A percentile compares a stretch with the other conserved stretches of the same genome.
Evolutionary conservation across 345 rosid species (phyloP).

Genomic region (Ricinus communis): DNA sequence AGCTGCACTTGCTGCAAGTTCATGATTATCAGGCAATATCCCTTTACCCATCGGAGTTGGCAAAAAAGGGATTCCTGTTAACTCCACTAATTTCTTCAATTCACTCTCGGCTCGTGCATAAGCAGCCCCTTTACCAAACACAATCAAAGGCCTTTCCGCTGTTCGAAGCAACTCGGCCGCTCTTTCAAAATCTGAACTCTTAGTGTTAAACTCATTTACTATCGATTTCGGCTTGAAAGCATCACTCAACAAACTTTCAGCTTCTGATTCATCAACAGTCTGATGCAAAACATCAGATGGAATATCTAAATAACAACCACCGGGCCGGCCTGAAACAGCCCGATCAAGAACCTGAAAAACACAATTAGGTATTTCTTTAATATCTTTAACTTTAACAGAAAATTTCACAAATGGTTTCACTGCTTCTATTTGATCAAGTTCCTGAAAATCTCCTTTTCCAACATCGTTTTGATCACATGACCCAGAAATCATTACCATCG

Average conservation of each 20-base stretch:
- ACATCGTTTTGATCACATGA: constrained; percentile 78
- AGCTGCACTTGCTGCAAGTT: constrained; percentile 83
- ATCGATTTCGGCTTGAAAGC: constrained; percentile 25
- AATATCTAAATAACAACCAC: constrained; percentile 88
- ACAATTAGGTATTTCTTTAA: constrained; percentile 68
- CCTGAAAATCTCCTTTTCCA: constrained; percentile 92
- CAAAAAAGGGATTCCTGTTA: constrained; percentile 80
- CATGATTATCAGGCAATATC: constrained; percentile 83
- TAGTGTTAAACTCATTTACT: constrained; percentile 6
- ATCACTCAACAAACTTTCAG: constrained; percentile 46
- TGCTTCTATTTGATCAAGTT: constrained; percentile 89
- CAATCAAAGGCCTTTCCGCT: constrained; percentile 88
- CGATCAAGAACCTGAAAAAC: constrained; percentile 69
- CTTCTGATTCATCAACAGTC: constrained; percentile 63
- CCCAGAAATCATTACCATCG: constrained; percentile 92
- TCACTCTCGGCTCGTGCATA: constrained; percentile 75
- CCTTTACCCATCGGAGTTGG: constrained; percentile 99
- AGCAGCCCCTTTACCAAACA: constrained; percentile 95
- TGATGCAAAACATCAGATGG: constrained; percentile 89
- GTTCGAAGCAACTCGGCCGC: constrained; percentile 60
- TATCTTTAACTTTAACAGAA: constrained; percentile 60
- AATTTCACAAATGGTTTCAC: constrained; percentile 76
- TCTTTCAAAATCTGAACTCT: constrained; percentile 52
- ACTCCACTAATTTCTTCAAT: constrained; percentile 65
- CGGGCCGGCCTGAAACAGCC: constrained; percentile 71